Conservation (phyloP, 139 green algal species). For the Tetradesmus obliquus region DNA sequence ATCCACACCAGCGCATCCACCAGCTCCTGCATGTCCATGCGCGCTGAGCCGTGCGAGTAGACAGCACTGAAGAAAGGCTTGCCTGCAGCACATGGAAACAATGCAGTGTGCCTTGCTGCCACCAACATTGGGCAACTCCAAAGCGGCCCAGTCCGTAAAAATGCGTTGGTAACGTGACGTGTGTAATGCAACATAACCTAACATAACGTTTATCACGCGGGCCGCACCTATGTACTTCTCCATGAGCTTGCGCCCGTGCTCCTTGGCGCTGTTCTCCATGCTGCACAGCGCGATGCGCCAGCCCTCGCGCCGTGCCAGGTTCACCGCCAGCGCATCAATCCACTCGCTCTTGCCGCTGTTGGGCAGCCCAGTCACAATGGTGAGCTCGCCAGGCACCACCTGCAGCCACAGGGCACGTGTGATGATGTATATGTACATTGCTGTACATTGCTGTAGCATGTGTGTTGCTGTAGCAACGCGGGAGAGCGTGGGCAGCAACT, state of each 20-base stretch:
- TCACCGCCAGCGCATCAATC: conserved; percentile 94
- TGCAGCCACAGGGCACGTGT: not conserved
- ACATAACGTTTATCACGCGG: not conserved
- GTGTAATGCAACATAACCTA: not conserved
- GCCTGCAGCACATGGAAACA: conserved; percentile 17
- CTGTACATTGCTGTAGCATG: not conserved
- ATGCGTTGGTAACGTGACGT: not conserved
- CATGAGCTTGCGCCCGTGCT: conserved; percentile 89
- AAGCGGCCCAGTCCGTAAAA: not conserved
- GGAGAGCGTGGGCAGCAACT: not conserved
- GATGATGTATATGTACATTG: not conserved
- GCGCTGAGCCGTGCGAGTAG: conserved; percentile 6
- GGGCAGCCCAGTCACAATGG: conserved; percentile 94
- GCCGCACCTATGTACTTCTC: conserved; percentile 81
- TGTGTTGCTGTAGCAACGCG: not conserved
- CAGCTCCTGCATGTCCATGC: conserved; percentile 73
- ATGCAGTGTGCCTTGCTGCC: not conserved
- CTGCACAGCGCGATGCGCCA: conserved; percentile 94
- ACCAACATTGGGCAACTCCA: not conserved
- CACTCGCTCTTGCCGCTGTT: conserved; percentile 98
- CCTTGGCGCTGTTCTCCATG: conserved; percentile 87
- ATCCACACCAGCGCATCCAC: conserved; percentile 82
- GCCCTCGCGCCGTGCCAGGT: conserved; percentile 82
- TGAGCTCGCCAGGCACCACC: conserved; percentile 88
- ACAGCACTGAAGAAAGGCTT: conserved; percentile 32